Base-by-base conservation (phyloP, 2,329 filamentous ascomycete species). In the Penicillium capsulatum region DNA sequence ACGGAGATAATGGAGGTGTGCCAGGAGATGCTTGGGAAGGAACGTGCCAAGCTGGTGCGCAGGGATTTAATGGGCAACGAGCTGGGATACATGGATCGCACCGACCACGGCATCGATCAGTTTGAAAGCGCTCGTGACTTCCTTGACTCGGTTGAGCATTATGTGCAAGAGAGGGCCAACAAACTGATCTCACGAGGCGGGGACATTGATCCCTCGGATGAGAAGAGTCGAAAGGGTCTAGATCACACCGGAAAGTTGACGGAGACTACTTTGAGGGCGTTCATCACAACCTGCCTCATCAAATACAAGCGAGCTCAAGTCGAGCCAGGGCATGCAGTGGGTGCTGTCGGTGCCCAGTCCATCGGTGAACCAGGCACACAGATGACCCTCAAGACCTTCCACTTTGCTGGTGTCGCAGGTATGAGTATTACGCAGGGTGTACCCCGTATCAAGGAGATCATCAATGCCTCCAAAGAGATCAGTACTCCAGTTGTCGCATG, bases 341-440 rank as follows among this genome's bases (percentile, higher is more conserved):
- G 92, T 47, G 92, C 92, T 11, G 89, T 97, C 26, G 92, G 92
- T 50, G 92, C 92, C 1, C 92, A 98, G 65, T 97, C 91, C 1
- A 98, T 98, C 55, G 92, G 92, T 68, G 92, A 98, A 60, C 92
- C 92, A 0, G 92, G 92, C 63, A 98, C 92, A 1, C 92, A 98
- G 67, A 98, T 98, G 92, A 98, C 92, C 1, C 71, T 98, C 49
- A 97, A 97, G 71, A 97, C 92, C 61, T 97, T 97, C 80, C 92
- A 97, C 84, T 98, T 98, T 73, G 92, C 92, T 61, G 92, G 92
- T 85, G 92, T 98, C 49, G 92, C 92, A 30, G 91, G 91, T 64
- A 97, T 98, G 92, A 95, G 88, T 76, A 95, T 98, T 61, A 98
- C 92, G 0, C 88, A 96, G 61, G 92, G 92, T 86, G 92, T 98